phyloP scores from a whole-genome alignment of 2,329 filamentous ascomycete species.

The Sclerotinia borealis region DNA sequence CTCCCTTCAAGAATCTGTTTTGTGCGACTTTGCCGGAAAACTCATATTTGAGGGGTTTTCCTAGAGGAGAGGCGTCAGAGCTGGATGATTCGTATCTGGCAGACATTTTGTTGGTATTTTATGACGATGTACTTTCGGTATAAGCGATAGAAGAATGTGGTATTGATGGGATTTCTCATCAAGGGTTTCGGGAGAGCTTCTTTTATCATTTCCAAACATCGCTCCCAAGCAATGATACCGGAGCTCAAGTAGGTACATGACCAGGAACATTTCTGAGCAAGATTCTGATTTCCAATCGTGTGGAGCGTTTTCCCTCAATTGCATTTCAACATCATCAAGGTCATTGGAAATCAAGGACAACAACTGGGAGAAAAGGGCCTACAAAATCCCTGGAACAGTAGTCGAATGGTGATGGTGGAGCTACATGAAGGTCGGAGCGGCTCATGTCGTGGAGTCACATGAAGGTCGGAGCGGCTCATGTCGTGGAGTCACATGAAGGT shows the following conservation, averaged over 20 bases:
- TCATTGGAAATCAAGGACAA: background rate
- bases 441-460: too few species aligned
- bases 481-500: too few species aligned
- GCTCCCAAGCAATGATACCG: background rate
- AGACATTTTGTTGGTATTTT: slow-evolving; percentile 18
- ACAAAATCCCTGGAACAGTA: too few species aligned
- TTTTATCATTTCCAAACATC: background rate
- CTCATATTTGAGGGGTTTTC: slow-evolving; percentile 41
- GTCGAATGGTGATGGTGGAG: background rate
- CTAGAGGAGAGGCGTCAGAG: slow-evolving; percentile 35
- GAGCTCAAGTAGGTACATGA: background rate
- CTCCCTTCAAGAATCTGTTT: slow-evolving; percentile 62
- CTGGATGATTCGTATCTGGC: slow-evolving; percentile 25
- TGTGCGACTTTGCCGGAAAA: slow-evolving; percentile 50
- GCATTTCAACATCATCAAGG: background rate
- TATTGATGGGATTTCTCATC: background rate
- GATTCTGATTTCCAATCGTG: background rate
- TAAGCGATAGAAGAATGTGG: background rate
- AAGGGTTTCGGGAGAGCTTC: too few species aligned
- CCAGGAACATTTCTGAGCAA: background rate
- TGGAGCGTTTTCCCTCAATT: background rate
- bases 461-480: too few species aligned
- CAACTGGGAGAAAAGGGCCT: background rate
- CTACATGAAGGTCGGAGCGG: background rate
- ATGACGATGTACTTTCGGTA: background rate